Evolutionary conservation across 192 early-diverging fungal species (phyloP).

Genomic region (Linnemannia elongata): DNA sequence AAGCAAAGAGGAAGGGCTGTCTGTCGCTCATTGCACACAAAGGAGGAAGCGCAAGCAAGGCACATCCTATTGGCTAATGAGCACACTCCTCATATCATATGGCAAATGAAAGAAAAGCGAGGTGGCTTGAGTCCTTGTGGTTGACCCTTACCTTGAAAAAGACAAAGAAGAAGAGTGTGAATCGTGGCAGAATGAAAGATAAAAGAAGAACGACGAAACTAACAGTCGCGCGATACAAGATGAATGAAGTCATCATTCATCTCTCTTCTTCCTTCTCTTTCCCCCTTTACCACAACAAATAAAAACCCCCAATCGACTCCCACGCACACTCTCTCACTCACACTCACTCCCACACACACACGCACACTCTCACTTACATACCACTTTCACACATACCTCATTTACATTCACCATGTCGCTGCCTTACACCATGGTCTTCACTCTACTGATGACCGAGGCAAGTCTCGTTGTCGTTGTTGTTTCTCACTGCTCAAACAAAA

Average conservation of each 20-base stretch:
- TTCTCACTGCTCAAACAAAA: neutral
- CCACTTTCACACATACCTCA: neutral
- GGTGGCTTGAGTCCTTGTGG: too few relatives aligned
- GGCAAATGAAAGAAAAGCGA: too few relatives aligned
- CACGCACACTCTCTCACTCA: neutral
- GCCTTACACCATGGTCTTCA: conserved; percentile 63
- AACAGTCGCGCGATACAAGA: neutral
- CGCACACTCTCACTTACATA: neutral
- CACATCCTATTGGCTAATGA: too few relatives aligned
- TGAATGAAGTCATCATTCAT: neutral
- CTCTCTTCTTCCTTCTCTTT: neutral
- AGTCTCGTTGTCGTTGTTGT: conserved; percentile 6
- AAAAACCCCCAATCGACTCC: conserved; percentile 20
- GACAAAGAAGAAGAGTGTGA: too few relatives aligned
- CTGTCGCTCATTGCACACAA: too few relatives aligned
- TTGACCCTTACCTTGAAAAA: too few relatives aligned
- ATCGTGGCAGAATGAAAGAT: too few relatives aligned
- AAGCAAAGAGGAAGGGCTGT: neutral
- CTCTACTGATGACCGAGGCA: conserved; percentile 60
- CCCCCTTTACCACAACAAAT: neutral
- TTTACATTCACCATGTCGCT: conserved; percentile 49
- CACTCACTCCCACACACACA: neutral
- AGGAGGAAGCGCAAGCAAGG: too few relatives aligned
- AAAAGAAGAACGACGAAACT: too few relatives aligned
- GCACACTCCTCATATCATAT: too few relatives aligned